Evolutionary conservation across 1,139 yeast genomes (phyloP).

Genomic region (Scheffersomyces titani): DNA sequence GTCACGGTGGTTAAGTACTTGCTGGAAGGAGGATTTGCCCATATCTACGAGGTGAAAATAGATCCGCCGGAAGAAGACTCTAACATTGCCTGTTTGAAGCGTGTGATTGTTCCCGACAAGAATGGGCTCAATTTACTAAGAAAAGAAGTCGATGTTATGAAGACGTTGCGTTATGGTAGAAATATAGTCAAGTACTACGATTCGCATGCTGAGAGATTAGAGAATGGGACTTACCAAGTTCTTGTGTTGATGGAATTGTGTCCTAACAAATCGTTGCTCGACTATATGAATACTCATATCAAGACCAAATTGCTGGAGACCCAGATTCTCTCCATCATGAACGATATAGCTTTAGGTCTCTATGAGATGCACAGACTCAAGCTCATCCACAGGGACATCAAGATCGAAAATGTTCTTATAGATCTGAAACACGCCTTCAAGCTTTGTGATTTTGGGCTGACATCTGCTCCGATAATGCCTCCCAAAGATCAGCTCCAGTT

Average conservation of each 20-base stretch:
- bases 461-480: constrained; percentile 60
- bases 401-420: constrained; percentile 74
- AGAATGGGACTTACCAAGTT: constrained; percentile 64
- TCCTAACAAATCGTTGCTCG: constrained; percentile 68
- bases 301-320: constrained; percentile 61
- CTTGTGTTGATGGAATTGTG: constrained; percentile 78
- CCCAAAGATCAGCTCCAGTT: constrained; percentile 67
- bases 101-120: constrained; percentile 75
- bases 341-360: constrained; percentile 65
- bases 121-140: constrained; percentile 63
- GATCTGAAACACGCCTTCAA: constrained; percentile 59
- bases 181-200: constrained; percentile 71
- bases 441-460: constrained; percentile 78
- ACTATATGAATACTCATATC: constrained; percentile 71
- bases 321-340: constrained; percentile 67
- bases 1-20: constrained; percentile 39
- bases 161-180: constrained; percentile 54
- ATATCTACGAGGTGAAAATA: constrained; percentile 59
- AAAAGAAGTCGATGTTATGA: constrained; percentile 84
- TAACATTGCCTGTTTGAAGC: constrained; percentile 63
- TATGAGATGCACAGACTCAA: constrained; percentile 69
- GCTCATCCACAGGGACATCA: constrained; percentile 73
- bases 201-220: constrained; percentile 71
- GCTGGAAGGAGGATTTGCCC: constrained; percentile 54
- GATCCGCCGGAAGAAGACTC: constrained; percentile 38